These are phyloP conservation scores for Pleodorina starrii DNA, from an alignment of 139 green algal genomes.

Conservation along the genomic window DNA sequence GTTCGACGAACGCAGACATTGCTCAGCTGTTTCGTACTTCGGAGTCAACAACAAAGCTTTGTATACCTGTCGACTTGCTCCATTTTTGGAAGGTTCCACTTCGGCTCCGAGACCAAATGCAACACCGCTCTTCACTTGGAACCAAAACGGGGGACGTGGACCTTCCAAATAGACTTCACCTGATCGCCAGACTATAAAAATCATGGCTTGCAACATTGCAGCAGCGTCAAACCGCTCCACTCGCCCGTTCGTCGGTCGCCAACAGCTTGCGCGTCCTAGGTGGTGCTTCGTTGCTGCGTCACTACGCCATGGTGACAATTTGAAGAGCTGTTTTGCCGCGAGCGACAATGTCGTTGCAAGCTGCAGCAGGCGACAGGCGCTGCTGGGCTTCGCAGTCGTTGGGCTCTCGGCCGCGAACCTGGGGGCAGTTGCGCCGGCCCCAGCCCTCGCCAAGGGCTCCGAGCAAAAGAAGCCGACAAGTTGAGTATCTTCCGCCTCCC, in stretches of 20 bases:
- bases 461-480: slow-evolving; percentile 16
- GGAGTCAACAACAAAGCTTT: no score
- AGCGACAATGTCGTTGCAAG: no score
- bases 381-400: neutral
- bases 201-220: neutral
- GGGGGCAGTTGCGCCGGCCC: neutral
- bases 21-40: no score
- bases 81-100: neutral
- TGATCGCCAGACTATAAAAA: no score
- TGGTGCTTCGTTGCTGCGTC: neutral
- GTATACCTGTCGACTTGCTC: no score
- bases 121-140: no score
- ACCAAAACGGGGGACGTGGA: no score
- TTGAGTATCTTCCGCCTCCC: no score
- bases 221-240: neutral
- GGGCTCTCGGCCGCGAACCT: neutral
- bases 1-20: no score
- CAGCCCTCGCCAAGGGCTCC: neutral
- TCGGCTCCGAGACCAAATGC: neutral
- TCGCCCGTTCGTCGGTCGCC: neutral
- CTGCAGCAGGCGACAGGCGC: neutral
- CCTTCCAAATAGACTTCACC: no score
- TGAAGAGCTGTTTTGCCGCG: no score
- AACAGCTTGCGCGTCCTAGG: neutral
- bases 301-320: neutral